Evolutionary conservation across 2,329 filamentous ascomycete genomes (phyloP).

Genomic region (Talaromyces sp.): DNA sequence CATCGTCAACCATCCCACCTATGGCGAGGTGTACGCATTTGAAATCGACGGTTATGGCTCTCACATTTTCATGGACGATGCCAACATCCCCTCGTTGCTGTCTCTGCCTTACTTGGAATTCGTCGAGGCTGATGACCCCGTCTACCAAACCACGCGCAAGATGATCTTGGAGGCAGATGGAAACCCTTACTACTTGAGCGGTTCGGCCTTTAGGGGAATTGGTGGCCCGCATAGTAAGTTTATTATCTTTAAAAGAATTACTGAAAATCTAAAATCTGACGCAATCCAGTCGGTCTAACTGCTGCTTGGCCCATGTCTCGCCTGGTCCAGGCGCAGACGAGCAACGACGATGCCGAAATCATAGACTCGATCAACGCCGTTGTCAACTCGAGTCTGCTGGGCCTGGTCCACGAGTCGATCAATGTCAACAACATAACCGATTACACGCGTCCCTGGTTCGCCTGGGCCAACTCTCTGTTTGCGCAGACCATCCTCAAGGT

Average conservation of each 20-base stretch:
- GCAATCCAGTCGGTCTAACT: conserved; percentile 62
- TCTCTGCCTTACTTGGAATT: conserved; percentile 58
- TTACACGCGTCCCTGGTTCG: conserved; percentile 93
- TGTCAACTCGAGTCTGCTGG: conserved; percentile 68
- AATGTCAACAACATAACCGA: conserved; percentile 66
- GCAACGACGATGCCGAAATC: conserved; percentile 77
- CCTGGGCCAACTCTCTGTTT: conserved; percentile 97
- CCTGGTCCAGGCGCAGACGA: conserved; percentile 85
- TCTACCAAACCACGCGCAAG: conserved; percentile 83
- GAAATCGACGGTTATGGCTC: conserved; percentile 64
- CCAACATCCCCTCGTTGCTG: conserved; percentile 60
- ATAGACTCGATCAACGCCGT: conserved; percentile 67
- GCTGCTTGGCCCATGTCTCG: conserved; percentile 98
- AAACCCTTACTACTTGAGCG: conserved; percentile 85
- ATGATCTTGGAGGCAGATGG: conserved; percentile 71
- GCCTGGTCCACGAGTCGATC: conserved; percentile 87
- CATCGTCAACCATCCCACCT: conserved; percentile 51
- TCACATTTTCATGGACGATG: conserved; percentile 61
- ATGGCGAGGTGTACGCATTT: conserved; percentile 59
- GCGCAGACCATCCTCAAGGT: conserved; percentile 87
- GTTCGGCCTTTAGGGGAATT: conserved; percentile 76
- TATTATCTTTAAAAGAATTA: neutral
- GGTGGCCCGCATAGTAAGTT: conserved; percentile 65
- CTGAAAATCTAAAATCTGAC: neutral
- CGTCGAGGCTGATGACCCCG: conserved; percentile 54